A percentile compares a stretch with the other conserved stretches of the same genome.
Conservation (phyloP, 192 early-diverging fungal genomes). For the Umbelopsis vinacea region DNA sequence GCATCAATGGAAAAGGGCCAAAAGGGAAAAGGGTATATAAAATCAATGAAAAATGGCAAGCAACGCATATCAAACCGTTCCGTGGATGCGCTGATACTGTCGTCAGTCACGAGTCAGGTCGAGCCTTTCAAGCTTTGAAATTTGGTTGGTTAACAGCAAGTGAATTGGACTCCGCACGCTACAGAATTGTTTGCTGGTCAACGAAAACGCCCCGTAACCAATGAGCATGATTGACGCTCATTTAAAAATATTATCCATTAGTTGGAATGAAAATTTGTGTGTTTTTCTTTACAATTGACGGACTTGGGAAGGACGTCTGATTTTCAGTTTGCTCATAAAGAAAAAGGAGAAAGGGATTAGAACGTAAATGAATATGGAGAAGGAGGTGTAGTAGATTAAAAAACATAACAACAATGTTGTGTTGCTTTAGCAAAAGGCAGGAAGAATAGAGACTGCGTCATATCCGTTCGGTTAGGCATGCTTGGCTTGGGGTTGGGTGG, state of each 20-base stretch:
- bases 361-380: slow-evolving; percentile 3
- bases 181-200: background rate
- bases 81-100: too few species aligned
- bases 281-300: background rate
- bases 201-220: background rate
- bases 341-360: background rate
- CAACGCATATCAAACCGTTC: too few species aligned
- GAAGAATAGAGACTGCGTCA: slow-evolving; percentile 11
- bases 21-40: too few species aligned
- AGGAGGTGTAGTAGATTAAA: slow-evolving; percentile 14
- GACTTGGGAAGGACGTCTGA: background rate
- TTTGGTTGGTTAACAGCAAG: too few species aligned
- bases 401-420: background rate
- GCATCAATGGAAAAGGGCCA: too few species aligned
- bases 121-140: too few species aligned
- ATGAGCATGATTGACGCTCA: slow-evolving; percentile 8
- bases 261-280: slow-evolving; percentile 3
- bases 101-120: too few species aligned
- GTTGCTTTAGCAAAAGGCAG: background rate
- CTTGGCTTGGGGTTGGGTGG: background rate
- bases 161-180: background rate
- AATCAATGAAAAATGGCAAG: too few species aligned
- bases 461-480: slow-evolving; percentile 17
- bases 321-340: background rate
- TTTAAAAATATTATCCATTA: background rate